A percentile compares a stretch with the other conserved stretches of the same genome.
Conservation (phyloP, 2,329 filamentous ascomycete species). For the Chrysosporium keratinophilum region DNA sequence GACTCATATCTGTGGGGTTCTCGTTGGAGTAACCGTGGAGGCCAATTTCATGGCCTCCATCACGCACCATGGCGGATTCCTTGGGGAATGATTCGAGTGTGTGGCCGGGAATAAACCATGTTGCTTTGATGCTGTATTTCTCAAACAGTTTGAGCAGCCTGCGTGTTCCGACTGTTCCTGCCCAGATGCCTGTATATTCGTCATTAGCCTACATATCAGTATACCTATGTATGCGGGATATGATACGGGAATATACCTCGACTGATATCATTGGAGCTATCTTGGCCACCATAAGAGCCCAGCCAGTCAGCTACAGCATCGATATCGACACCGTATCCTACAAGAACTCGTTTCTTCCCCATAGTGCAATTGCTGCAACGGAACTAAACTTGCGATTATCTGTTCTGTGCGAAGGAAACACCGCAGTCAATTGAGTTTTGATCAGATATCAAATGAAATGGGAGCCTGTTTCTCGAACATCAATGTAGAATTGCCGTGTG, state of each 20-base stretch:
- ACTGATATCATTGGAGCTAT: constrained; percentile 61
- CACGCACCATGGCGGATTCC: constrained; percentile 51
- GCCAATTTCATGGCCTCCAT: constrained; percentile 55
- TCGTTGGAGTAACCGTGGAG: constrained; percentile 66
- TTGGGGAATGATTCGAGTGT: constrained; percentile 56
- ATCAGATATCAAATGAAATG: no score
- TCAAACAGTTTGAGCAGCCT: constrained; percentile 60
- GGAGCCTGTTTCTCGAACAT: no score
- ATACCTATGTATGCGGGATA: no score
- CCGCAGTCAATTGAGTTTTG: no score
- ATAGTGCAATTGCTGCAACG: constrained; percentile 14
- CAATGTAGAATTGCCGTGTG: no score
- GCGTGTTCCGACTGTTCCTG: constrained; percentile 55
- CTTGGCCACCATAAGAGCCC: constrained; percentile 63
- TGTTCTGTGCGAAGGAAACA: constrained; percentile 52
- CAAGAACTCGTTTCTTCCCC: constrained; percentile 44
- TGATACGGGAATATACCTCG: constrained; percentile 42
- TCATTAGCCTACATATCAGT: no score
- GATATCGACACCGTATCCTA: constrained; percentile 60
- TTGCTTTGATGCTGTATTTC: constrained; percentile 61
- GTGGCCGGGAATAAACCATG: constrained; percentile 56
- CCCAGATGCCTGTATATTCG: constrained; percentile 46
- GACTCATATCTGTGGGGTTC: constrained; percentile 59
- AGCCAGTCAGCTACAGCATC: constrained; percentile 70
- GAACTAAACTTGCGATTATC: no score